Evolutionary conservation across 2,329 filamentous ascomycete genomes (phyloP).

Genomic region (Fusarium nelsonii): DNA sequence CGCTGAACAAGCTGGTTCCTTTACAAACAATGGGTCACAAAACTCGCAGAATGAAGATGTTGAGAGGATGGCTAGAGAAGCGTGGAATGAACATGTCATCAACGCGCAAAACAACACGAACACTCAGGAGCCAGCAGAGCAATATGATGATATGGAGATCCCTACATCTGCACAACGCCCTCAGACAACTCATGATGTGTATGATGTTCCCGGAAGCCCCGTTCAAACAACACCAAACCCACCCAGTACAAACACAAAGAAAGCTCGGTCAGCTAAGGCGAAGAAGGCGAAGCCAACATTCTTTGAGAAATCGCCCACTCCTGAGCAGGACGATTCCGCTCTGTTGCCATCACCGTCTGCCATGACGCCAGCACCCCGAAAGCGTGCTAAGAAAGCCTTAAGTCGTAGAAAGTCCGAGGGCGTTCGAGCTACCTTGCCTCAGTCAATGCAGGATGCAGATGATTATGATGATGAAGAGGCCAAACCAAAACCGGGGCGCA

Average conservation of each 20-base stretch:
- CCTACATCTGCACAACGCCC: conserved; percentile 39
- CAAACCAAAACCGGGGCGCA: conserved; percentile 22
- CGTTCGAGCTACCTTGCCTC: conserved; percentile 29
- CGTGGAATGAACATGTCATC: conserved; percentile 53
- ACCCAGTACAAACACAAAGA: conserved; percentile 45
- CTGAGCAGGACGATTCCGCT: conserved; percentile 31
- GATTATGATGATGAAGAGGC: conserved; percentile 41
- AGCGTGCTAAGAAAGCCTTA: conserved; percentile 49
- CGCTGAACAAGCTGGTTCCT: conserved; percentile 20
- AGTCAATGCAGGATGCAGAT: conserved; percentile 42
- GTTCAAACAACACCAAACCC: conserved; percentile 32
- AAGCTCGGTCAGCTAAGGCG: conserved; percentile 53
- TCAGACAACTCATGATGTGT: conserved; percentile 38
- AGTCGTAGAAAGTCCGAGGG: conserved; percentile 44
- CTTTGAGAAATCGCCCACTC: conserved; percentile 52
- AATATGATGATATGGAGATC: conserved; percentile 27
- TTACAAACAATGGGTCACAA: conserved; percentile 17
- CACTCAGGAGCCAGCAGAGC: conserved; percentile 20
- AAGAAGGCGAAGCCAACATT: conserved; percentile 65
- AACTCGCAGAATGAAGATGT: conserved; percentile 43
- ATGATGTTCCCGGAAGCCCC: conserved; percentile 46
- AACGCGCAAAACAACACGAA: conserved; percentile 47
- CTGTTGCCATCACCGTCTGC: conserved; percentile 53
- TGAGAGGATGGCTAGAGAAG: conserved; percentile 51
- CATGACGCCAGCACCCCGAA: conserved; percentile 49